phyloP scores from a whole-genome alignment of 352 stramenopile genomes.

The Paralagenidium karlingii region DNA sequence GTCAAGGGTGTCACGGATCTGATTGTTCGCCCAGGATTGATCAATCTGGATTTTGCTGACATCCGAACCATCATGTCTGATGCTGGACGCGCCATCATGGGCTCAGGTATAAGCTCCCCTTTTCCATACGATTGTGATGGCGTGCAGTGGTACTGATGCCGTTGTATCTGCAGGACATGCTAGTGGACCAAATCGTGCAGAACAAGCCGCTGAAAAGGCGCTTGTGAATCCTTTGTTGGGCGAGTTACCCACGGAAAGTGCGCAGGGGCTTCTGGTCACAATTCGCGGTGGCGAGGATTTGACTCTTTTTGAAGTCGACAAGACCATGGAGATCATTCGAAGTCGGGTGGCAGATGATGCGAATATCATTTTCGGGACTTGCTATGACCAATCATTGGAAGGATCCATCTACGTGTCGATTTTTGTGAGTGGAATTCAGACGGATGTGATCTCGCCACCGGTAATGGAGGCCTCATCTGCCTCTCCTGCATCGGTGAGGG shows the following conservation, averaged over 20 bases:
- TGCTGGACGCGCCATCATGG: constrained; percentile 93
- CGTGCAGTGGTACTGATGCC: no score
- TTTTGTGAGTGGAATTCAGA: constrained; percentile 83
- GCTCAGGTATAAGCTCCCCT: no score
- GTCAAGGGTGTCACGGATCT: constrained; percentile 94
- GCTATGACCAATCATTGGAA: constrained; percentile 71
- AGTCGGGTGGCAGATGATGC: constrained; percentile 61
- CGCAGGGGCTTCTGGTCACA: constrained; percentile 91
- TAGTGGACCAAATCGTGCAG: constrained; percentile 24
- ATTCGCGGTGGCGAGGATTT: constrained; percentile 90
- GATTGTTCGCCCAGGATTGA: constrained; percentile 92
- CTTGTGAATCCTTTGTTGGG: constrained; percentile 91
- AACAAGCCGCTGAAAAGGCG: constrained; percentile 87
- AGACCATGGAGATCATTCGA: constrained; percentile 83
- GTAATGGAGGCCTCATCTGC: no score
- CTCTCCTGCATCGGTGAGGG: no score
- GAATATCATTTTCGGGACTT: constrained; percentile 86
- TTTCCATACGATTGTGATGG: no score
- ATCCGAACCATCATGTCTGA: constrained; percentile 93
- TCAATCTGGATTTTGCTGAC: constrained; percentile 97
- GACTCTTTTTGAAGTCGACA: constrained; percentile 87
- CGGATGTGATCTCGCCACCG: constrained; percentile 65
- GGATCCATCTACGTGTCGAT: constrained; percentile 80
- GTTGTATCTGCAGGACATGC: constrained; percentile 7
- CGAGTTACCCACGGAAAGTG: constrained; percentile 87